Conservation (phyloP, 2,329 filamentous ascomycete species). For the Cercospora sojina region DNA sequence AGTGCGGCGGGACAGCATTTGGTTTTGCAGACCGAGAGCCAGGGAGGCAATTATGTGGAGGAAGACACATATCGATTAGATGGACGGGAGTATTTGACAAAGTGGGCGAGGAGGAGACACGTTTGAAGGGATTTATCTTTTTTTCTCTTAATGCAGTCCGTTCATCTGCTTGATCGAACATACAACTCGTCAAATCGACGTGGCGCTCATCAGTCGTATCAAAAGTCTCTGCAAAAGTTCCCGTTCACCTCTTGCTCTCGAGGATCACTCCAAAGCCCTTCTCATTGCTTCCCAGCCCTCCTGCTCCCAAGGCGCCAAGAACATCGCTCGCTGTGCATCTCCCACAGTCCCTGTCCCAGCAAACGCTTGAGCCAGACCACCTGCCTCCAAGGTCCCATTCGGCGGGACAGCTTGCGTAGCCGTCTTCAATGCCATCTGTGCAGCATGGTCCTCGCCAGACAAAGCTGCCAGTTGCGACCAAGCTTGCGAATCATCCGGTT, state of each 20-base stretch:
- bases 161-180: neutral
- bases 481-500: slow-evolving; percentile 73
- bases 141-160: neutral
- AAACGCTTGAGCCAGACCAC: slow-evolving; percentile 70
- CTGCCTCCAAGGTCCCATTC: slow-evolving; percentile 63
- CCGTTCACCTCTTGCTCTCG: neutral
- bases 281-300: slow-evolving; percentile 26
- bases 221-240: neutral
- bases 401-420: slow-evolving; percentile 74
- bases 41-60: slow-evolving; percentile 24
- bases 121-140: slow-evolving; percentile 12
- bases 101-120: slow-evolving; percentile 27
- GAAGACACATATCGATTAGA: slow-evolving; percentile 24
- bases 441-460: slow-evolving; percentile 56
- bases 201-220: neutral
- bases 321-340: slow-evolving; percentile 74
- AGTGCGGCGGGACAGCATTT: slow-evolving; percentile 18
- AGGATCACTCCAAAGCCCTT: slow-evolving; percentile 11
- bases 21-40: slow-evolving; percentile 21
- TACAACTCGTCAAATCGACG: neutral
- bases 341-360: slow-evolving; percentile 67
- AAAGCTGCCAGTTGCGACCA: slow-evolving; percentile 73
- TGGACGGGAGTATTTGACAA: slow-evolving; percentile 25
- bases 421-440: slow-evolving; percentile 79
- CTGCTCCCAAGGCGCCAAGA: slow-evolving; percentile 74